phyloP scores from a whole-genome alignment of 2,329 filamentous ascomycete genomes.

The Pseudogymnoascus sp. region DNA sequence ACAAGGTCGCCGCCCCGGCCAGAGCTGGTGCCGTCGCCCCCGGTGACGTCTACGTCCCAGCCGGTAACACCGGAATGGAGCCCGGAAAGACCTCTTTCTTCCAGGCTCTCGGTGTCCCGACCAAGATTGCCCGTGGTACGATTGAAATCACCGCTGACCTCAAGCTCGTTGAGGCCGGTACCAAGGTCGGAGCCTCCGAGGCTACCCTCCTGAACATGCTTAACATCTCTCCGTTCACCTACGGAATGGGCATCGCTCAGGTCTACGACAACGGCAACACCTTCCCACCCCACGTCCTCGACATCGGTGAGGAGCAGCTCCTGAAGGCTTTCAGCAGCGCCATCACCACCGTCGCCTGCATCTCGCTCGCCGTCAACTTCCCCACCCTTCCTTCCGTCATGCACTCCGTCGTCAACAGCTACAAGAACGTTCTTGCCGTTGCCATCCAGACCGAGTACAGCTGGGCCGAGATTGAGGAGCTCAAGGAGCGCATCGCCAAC shows the following conservation, averaged over 20 bases:
- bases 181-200: constrained; percentile 97
- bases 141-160: constrained; percentile 98
- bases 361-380: constrained; percentile 91
- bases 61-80: constrained; percentile 99
- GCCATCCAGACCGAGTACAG: constrained; percentile 84
- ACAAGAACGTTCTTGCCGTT: constrained; percentile 93
- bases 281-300: constrained; percentile 78
- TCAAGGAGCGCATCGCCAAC: constrained; percentile 99
- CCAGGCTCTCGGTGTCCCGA: constrained; percentile 99
- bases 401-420: constrained; percentile 92
- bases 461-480: constrained; percentile 92
- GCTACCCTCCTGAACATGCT: constrained; percentile 98
- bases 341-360: constrained; percentile 76
- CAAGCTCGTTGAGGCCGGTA: constrained; percentile 89
- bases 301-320: constrained; percentile 92
- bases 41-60: constrained; percentile 86
- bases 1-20: constrained; percentile 95
- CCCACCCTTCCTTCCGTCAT: constrained; percentile 93
- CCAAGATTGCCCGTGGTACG: constrained; percentile 99
- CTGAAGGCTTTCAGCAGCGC: constrained; percentile 73
- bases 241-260: constrained; percentile 93
- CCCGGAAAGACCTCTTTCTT: constrained; percentile 99
- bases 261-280: constrained; percentile 97
- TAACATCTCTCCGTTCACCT: constrained; percentile 99
- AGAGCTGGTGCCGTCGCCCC: constrained; percentile 97